Conservation (phyloP, 768 basidiomycete genomes). For the Sporobolomyces pararoseus region DNA sequence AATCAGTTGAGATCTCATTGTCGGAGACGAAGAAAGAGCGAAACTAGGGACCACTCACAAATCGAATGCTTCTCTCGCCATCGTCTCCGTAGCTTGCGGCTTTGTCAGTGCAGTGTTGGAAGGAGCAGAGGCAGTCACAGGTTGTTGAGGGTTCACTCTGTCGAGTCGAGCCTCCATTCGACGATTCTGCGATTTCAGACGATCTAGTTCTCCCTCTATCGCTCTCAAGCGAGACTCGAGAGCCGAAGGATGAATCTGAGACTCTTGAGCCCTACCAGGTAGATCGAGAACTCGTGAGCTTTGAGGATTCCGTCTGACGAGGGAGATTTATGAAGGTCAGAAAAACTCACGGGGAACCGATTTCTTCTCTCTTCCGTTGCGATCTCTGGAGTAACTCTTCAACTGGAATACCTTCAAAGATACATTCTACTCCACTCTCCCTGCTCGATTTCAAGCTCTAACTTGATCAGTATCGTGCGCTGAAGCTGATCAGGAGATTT, state of each 20-base stretch:
- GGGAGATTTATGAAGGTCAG: neutral
- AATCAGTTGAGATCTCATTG: neutral
- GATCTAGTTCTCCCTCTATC: slow-evolving; percentile 10
- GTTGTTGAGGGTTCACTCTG: neutral
- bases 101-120: neutral
- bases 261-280: neutral
- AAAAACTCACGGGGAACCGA: neutral
- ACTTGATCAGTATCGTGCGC: too few species aligned
- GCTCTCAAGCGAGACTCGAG: neutral
- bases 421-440: slow-evolving; percentile 33
- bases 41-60: slow-evolving; percentile 28
- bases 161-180: slow-evolving; percentile 8
- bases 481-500: too few species aligned
- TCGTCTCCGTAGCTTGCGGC: neutral
- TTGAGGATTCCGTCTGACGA: neutral
- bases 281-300: neutral
- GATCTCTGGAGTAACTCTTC: slow-evolving; percentile 6
- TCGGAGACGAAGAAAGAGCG: neutral
- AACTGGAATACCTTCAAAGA: slow-evolving; percentile 23
- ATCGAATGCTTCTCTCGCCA: slow-evolving; percentile 30
- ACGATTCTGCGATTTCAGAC: slow-evolving; percentile 3
- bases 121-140: neutral
- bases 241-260: neutral
- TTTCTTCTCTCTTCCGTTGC: neutral
- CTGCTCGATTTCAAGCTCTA: neutral